Evolutionary conservation across 2,329 filamentous ascomycete genomes (phyloP), one percentile per base, ranked within the genome.

Genomic region (Diaporthe batatas): DNA sequence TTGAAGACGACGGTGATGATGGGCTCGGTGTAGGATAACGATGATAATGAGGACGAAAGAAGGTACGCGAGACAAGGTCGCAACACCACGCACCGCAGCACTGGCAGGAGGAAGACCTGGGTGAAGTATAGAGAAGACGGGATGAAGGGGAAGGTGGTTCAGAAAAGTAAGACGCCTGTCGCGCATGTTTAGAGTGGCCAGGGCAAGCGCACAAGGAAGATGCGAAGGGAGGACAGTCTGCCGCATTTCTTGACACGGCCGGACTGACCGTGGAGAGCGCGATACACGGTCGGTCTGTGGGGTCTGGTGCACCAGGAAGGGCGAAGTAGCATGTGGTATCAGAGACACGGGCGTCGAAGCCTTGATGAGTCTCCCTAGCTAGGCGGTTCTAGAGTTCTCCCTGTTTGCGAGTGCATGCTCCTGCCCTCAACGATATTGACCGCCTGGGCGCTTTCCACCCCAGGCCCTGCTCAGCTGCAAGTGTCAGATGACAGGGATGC

Each of bases 111-210:
- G 47, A 65, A 69, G 68, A 68, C 70, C 53, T 49, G 49, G 67
- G 25, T 68, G 58, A 68, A 68, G 55, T 64, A 68, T 58, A 67
- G 58, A 67, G 58, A 54, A 65, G 64, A 69, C 62, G 72, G 68
- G 72, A 65, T 68, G 55, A 64, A 72, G 57, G 57, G 69, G 68
- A 70, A 71, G 67, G 54, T 71, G 68, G 72, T 71, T 75, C 71
- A 73, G 71, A 75, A 73, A 73, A 75, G 74, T 74, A 74, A 75
- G 74, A 75, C 74, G 74, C 68, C 68, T 72, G 69, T 74, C 72
- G 72, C 74, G 72, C 71, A 74, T 75, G 74, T 51, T 75, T 67
- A 55, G 69, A 47, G 49, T 71, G 53, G 59, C n/a, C 49, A 54
- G 44, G 70, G 54, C 49, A 53, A 42, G 34, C 67, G 47, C 25